Percentiles rank a stretch among this genome's conserved stretches.
Conservation (phyloP, 257 asterid genomes). For the Misopates orontium region DNA sequence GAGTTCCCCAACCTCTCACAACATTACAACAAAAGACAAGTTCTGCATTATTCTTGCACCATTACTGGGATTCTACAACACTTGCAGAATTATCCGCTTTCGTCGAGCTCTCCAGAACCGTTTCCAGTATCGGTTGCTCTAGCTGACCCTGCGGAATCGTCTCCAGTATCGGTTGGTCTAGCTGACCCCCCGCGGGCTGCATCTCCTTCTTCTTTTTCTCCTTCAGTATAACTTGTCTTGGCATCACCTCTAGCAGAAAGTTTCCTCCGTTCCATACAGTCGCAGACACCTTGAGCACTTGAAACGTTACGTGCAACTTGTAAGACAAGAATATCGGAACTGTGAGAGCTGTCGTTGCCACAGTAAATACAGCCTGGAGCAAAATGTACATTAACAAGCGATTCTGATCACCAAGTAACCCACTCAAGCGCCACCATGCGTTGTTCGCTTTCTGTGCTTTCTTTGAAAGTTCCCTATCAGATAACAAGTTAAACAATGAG, state of each 20-base stretch:
- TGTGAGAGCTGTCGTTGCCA: slow-evolving; percentile 83
- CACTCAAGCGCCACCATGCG: slow-evolving; percentile 91
- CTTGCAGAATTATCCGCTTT: slow-evolving; percentile 25
- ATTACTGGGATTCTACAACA: slow-evolving; percentile 29
- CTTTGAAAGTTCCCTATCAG: slow-evolving; percentile 77
- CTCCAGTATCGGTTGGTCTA: slow-evolving; percentile 16
- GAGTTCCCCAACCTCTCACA: not conserved
- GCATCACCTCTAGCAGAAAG: slow-evolving; percentile 94
- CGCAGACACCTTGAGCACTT: slow-evolving; percentile 85
- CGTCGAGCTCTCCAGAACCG: slow-evolving; percentile 13
- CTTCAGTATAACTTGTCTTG: slow-evolving; percentile 77
- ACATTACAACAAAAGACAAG: slow-evolving; percentile 17
- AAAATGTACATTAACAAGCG: slow-evolving; percentile 89
- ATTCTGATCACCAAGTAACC: slow-evolving; percentile 88
- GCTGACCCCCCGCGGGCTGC: slow-evolving; percentile 39
- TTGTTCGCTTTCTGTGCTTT: slow-evolving; percentile 95
- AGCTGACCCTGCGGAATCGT: slow-evolving; percentile 14
- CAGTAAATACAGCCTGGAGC: slow-evolving; percentile 81
- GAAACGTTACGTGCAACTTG: slow-evolving; percentile 63
- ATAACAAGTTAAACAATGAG: slow-evolving; percentile 12
- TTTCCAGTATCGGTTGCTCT: slow-evolving; percentile 17
- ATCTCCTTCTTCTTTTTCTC: slow-evolving; percentile 76
- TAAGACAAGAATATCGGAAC: slow-evolving; percentile 93
- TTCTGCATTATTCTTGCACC: slow-evolving; percentile 19
- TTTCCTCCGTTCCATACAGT: slow-evolving; percentile 92